These are phyloP conservation scores for Salix brachista DNA, from an alignment of 345 rosid genomes.

Conservation along the genomic window DNA sequence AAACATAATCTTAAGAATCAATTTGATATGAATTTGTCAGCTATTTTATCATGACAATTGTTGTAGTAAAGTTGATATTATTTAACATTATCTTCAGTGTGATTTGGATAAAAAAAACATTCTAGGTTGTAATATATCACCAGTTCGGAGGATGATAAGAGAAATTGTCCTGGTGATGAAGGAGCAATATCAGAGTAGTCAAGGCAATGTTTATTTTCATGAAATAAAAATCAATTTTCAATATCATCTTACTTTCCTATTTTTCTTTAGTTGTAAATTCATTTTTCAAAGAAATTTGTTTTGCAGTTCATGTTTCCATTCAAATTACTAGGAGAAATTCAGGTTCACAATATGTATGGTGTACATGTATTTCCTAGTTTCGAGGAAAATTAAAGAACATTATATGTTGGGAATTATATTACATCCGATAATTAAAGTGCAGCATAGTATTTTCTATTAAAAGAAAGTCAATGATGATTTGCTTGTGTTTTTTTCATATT, in stretches of 20 bases:
- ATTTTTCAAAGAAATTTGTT: not conserved
- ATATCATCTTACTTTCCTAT: no score
- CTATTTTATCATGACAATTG: not conserved
- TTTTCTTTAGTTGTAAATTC: not conserved
- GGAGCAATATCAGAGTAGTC: no score
- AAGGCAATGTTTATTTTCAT: no score
- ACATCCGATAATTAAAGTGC: not conserved
- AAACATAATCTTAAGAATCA: constrained; percentile 14
- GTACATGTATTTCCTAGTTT: not conserved
- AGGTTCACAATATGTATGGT: not conserved
- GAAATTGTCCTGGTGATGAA: not conserved
- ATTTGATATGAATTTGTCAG: not conserved
- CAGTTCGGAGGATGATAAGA: not conserved
- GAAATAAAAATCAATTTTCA: not conserved
- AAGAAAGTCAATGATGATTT: not conserved
- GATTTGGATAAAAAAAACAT: not conserved
- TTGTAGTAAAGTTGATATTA: not conserved
- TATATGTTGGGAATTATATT: not conserved
- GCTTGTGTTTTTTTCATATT: no score
- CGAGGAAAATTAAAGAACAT: not conserved
- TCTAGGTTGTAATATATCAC: not conserved
- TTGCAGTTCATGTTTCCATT: not conserved
- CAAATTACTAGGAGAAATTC: no score
- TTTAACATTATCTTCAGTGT: not conserved
- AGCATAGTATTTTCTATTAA: not conserved